Evolutionary conservation across 805 yeast species (phyloP), one percentile per base, ranked within the genome.

Genomic region (Candida manassasensis): DNA sequence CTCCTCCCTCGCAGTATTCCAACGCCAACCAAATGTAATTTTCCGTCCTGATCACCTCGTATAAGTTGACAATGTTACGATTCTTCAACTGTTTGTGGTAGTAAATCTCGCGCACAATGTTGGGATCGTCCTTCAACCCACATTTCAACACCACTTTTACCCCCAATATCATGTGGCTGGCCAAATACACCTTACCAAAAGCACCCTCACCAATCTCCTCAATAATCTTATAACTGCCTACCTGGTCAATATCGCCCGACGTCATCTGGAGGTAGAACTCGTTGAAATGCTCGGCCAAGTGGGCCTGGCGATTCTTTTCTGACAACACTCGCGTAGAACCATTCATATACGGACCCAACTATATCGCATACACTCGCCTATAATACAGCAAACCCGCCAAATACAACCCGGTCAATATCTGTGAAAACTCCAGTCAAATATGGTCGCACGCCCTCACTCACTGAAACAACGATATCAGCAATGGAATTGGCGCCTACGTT

Each of bases 121-220:
- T 87, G 21, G 94, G 88, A 52, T 86, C 95, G 31, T 73, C 75
- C 39, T 80, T 77, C 10, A 69, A 63, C 6, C 95, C 90, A 27
- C 87, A 83, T 50, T 90, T 90, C 42, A 93, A 59, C 12, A 93
- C 97, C 3, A 90, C 77, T 40, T 57, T 80, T n/a, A 77, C 68
- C 36, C 79, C 78, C 8, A 95, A 73, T 30, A 88, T 67, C 34
- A 72, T 71, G 50, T 90, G 97, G 24, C 68, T 67, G 2, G 96
- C 97, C 19, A 90, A 62, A 54, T 82, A 93, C 1, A 88, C 95
- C 51, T 84, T 84, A 6, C 97, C 97, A 69, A 88, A 90, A 3
- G 95, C 74, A 7, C 97, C 97, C 48, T 85, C 88, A 2, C 97
- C 97, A 15, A 90, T 81, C 44, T 81, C 84, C 39, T 78, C 67